These are phyloP conservation scores for Eragrostis tef DNA, from an alignment of 202 grass and related monocot genomes.

Conservation along the genomic window DNA sequence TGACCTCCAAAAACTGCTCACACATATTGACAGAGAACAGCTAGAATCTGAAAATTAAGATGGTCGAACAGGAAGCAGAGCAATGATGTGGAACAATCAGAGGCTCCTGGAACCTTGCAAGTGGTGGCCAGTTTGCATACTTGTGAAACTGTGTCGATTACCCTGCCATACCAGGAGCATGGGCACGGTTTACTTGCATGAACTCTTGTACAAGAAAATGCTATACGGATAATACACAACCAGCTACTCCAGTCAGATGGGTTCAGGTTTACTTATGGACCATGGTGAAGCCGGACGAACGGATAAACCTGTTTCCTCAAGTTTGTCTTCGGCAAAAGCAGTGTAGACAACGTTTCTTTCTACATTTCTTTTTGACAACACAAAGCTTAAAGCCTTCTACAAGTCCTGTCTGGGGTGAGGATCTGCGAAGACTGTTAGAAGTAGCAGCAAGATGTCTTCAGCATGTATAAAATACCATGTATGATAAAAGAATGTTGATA, in stretches of 20 bases:
- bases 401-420: background rate
- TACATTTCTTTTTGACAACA: background rate
- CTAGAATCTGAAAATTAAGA: background rate
- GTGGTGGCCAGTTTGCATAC: background rate
- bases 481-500: slow-evolving; percentile 6
- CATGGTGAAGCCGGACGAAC: background rate
- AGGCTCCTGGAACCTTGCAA: background rate
- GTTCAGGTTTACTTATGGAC: background rate
- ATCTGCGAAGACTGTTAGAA: slow-evolving; percentile 2
- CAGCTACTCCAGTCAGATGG: background rate
- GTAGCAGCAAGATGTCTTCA: slow-evolving; percentile 28
- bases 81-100: background rate
- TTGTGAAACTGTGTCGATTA: background rate
- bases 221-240: background rate
- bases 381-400: slow-evolving; percentile 3
- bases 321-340: background rate
- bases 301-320: slow-evolving; percentile 9
- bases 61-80: background rate
- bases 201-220: slow-evolving; percentile 11
- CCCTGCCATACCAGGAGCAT: background rate
- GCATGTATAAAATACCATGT: background rate
- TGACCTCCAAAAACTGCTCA: background rate
- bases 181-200: slow-evolving; percentile 9
- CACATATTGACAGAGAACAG: background rate
- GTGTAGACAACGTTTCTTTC: background rate